Conservation (phyloP, 352 stramenopile species). For the Pythium oligandrum region DNA sequence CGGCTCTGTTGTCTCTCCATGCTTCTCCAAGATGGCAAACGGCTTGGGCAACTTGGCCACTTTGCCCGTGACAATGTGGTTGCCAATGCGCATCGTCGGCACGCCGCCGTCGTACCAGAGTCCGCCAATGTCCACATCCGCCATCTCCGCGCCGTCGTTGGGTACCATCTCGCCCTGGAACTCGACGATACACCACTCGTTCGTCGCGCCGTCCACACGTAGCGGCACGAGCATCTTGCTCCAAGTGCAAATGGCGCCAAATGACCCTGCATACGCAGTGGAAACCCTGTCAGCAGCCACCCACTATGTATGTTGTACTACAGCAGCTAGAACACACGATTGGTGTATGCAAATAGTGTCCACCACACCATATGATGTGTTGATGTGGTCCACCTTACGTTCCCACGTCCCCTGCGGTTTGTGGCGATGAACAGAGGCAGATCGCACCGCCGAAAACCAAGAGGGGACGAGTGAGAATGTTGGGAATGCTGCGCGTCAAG, state of each 20-base stretch:
- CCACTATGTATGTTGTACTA: background rate
- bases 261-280: background rate
- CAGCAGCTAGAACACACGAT: background rate
- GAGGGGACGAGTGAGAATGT: conserved; percentile 27
- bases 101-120: conserved; percentile 62
- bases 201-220: conserved; percentile 47
- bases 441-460: conserved; percentile 21
- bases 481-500: conserved; percentile 60
- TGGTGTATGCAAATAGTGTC: conserved; percentile 6
- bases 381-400: conserved; percentile 13
- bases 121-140: conserved; percentile 49
- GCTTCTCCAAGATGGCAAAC: conserved; percentile 72
- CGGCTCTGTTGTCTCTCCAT: background rate
- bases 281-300: no score
- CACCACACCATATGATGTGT: conserved; percentile 8
- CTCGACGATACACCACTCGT: conserved; percentile 83
- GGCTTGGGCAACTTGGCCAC: conserved; percentile 61
- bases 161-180: conserved; percentile 71
- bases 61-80: conserved; percentile 77
- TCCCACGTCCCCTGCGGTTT: conserved; percentile 22
- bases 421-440: conserved; percentile 30
- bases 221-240: conserved; percentile 60
- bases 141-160: conserved; percentile 32
- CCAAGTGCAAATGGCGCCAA: conserved; percentile 17
- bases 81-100: conserved; percentile 77